phyloP scores from a whole-genome alignment of 2,329 filamentous ascomycete genomes.

The Sclerotinia sclerotiorum region DNA sequence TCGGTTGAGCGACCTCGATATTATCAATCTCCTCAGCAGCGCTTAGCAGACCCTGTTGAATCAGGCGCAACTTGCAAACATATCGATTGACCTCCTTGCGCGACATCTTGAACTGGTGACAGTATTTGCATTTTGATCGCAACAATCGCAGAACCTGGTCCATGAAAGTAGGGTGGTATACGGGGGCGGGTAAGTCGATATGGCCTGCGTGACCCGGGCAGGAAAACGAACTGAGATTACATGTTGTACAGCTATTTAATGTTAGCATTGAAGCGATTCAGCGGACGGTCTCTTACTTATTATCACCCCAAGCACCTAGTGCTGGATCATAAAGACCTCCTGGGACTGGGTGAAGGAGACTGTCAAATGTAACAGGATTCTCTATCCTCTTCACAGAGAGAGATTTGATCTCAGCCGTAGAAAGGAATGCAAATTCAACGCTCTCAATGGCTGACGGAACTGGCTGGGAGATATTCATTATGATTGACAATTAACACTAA shows the following conservation, averaged over 20 bases:
- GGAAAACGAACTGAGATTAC: conserved; percentile 74
- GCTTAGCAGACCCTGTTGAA: conserved; percentile 79
- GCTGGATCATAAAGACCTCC: conserved; percentile 92
- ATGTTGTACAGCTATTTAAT: conserved; percentile 76
- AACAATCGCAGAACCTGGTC: conserved; percentile 85
- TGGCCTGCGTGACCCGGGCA: conserved; percentile 95
- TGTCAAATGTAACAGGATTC: conserved; percentile 92
- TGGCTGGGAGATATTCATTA: conserved; percentile 75
- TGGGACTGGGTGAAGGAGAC: conserved; percentile 81
- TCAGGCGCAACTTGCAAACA: conserved; percentile 77
- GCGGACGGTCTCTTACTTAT: conserved; percentile 58
- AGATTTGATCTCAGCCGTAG: conserved; percentile 76
- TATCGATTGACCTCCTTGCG: conserved; percentile 75
- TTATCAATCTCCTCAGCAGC: conserved; percentile 56
- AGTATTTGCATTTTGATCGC: conserved; percentile 86
- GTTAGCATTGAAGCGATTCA: conserved; percentile 4
- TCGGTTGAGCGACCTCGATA: conserved; percentile 35
- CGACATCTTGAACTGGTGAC: conserved; percentile 80
- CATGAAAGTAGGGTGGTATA: conserved; percentile 97
- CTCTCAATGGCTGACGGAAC: conserved; percentile 79
- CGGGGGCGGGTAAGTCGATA: conserved; percentile 87
- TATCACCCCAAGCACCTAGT: conserved; percentile 84
- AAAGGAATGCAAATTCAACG: conserved; percentile 87
- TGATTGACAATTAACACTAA: conserved; percentile 29
- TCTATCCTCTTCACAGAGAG: conserved; percentile 94